These are phyloP conservation scores for Aspergillus quadrilineatus DNA, from an alignment of 2,329 filamentous ascomycete species.

Conservation along the genomic window DNA sequence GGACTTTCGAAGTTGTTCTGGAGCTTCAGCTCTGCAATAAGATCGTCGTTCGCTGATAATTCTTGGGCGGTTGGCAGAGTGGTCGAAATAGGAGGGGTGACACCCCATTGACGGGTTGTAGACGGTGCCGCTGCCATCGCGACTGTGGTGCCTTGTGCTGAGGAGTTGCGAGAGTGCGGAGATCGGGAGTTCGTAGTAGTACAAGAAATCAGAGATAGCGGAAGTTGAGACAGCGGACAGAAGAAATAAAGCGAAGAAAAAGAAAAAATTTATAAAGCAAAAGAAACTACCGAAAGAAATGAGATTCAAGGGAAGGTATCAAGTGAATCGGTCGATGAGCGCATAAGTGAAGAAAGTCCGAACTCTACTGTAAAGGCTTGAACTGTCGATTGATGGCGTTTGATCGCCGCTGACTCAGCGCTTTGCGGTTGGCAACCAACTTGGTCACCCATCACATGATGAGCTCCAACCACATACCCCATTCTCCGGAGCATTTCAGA, in stretches of 20 bases:
- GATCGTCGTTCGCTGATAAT: slow-evolving; percentile 70
- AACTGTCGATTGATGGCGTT: neutral
- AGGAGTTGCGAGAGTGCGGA: slow-evolving; percentile 17
- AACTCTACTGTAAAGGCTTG: slow-evolving; percentile 8
- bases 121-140: slow-evolving; percentile 39
- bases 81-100: slow-evolving; percentile 80
- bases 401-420: slow-evolving; percentile 19
- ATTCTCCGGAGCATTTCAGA: neutral
- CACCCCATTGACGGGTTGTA: slow-evolving; percentile 59
- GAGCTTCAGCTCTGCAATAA: slow-evolving; percentile 79
- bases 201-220: slow-evolving; percentile 8
- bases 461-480: neutral
- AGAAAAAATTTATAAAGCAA: neutral
- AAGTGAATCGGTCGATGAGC: slow-evolving; percentile 9
- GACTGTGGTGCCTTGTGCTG: slow-evolving; percentile 11
- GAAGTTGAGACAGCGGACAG: slow-evolving; percentile 6
- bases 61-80: slow-evolving; percentile 75
- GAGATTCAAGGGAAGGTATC: slow-evolving; percentile 13
- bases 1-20: slow-evolving; percentile 90
- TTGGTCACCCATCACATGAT: slow-evolving; percentile 3
- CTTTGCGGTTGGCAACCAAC: no score
- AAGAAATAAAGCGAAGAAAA: neutral
- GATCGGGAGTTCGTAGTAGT: slow-evolving; percentile 2
- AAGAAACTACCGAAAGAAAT: slow-evolving; percentile 5
- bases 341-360: slow-evolving; percentile 1